Percentiles rank a stretch among this genome's conserved stretches.
Conservation (phyloP, 148 eudicot species). For the Vaccinium darrowii region DNA sequence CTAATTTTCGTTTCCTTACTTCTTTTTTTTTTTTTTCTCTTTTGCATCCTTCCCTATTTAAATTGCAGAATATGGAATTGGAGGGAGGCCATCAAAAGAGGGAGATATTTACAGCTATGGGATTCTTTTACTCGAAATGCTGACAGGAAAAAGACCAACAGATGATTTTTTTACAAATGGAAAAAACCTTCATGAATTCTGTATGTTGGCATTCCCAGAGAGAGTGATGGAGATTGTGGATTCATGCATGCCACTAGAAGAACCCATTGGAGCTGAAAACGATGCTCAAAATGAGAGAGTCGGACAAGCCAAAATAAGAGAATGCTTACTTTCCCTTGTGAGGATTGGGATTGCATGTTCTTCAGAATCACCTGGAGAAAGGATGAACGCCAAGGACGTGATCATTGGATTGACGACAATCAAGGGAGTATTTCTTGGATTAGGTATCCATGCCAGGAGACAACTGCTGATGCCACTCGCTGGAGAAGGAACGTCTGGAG, state of each 20-base stretch:
- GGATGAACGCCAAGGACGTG: neutral
- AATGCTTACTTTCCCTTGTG: neutral
- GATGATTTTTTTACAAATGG: neutral
- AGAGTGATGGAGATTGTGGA: slow-evolving; percentile 1
- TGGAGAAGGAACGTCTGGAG: neutral
- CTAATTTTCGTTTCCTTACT: neutral
- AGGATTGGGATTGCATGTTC: slow-evolving; percentile 14
- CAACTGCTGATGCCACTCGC: neutral
- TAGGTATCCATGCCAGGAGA: neutral
- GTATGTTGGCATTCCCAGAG: neutral
- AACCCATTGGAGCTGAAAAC: neutral
- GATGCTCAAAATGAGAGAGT: neutral
- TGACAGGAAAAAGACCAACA: neutral
- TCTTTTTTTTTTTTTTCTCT: too few relatives aligned
- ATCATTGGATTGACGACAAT: neutral
- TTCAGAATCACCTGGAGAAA: neutral
- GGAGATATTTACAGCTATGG: slow-evolving; percentile 2
- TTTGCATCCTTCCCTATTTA: neutral
- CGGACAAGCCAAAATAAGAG: neutral
- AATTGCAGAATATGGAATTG: neutral
- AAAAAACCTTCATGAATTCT: neutral
- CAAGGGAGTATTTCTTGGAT: neutral
- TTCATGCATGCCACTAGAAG: neutral
- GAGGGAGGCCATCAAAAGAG: neutral
- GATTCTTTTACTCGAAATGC: neutral